A percentile compares a stretch with the other conserved stretches of the same genome.
phyloP scores from a whole-genome alignment of 208 protist genomes.

The Trypanosomatidae sp. region DNA sequence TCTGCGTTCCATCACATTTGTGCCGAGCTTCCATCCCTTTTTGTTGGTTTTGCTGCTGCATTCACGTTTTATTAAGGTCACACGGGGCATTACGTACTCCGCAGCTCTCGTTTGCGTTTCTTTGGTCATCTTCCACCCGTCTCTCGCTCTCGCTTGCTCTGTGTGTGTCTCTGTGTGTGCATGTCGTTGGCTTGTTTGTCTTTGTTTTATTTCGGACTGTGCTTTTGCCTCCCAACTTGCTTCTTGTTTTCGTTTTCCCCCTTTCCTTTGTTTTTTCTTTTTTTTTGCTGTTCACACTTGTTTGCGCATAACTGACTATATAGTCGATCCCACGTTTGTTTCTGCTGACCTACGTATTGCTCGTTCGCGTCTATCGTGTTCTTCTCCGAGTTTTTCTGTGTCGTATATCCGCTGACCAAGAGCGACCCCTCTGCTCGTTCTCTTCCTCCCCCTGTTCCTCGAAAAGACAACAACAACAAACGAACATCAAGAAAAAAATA shows the following conservation, averaged over 20 bases:
- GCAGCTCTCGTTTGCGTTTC: too few relatives aligned
- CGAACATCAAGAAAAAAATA: neutral
- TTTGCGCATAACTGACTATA: neutral
- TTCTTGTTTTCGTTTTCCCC: neutral
- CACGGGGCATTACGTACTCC: too few relatives aligned
- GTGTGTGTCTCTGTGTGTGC: neutral
- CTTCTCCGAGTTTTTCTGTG: neutral
- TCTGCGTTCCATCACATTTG: neutral
- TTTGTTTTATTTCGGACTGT: neutral
- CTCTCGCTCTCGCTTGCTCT: neutral
- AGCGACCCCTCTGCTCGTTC: neutral
- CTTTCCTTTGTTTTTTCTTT: neutral
- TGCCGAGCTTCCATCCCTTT: neutral
- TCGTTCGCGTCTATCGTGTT: neutral
- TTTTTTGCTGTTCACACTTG: conserved; percentile 1
- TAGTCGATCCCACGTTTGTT: too few relatives aligned
- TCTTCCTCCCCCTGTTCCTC: neutral
- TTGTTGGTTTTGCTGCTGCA: neutral
- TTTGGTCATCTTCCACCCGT: neutral
- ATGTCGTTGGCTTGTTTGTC: neutral
- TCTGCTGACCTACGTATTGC: neutral
- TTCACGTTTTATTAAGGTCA: neutral
- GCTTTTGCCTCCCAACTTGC: neutral
- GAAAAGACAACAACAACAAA: neutral
- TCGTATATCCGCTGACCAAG: neutral